phyloP scores from a whole-genome alignment of 257 asterid species.

The Sherardia arvensis region DNA sequence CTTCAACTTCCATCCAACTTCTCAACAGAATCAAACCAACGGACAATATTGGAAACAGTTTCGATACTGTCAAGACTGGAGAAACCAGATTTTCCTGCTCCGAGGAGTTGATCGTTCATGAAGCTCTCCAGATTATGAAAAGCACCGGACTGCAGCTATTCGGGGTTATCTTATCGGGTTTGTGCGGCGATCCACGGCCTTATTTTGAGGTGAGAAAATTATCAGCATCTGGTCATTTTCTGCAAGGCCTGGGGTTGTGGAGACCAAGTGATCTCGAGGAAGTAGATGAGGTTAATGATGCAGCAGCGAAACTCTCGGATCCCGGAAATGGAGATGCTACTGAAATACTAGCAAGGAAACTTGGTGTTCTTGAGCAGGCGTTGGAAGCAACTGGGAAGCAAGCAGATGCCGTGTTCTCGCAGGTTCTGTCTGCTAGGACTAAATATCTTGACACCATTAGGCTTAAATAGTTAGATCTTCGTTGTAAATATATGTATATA shows the following conservation, averaged over 20 bases:
- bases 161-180: conserved; percentile 35
- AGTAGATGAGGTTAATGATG: conserved; percentile 40
- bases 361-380: conserved; percentile 29
- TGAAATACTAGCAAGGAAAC: conserved; percentile 22
- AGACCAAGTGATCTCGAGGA: conserved; percentile 28
- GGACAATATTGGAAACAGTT: conserved; percentile 14
- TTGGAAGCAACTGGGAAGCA: conserved; percentile 28
- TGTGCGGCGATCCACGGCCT: conserved; percentile 29
- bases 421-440: too few species aligned
- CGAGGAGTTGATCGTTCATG: conserved; percentile 31
- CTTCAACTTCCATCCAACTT: conserved; percentile 10
- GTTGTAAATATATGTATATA: too few species aligned
- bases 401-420: too few species aligned
- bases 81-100: conserved; percentile 20
- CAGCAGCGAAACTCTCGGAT: conserved; percentile 9
- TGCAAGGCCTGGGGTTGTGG: conserved; percentile 28
- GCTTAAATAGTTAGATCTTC: too few species aligned
- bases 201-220: conserved; percentile 30
- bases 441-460: too few species aligned
- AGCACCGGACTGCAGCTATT: conserved; percentile 31
- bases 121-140: conserved; percentile 25
- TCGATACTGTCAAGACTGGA: conserved; percentile 15
- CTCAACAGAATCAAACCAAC: conserved; percentile 17
- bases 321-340: conserved; percentile 8
- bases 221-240: conserved; percentile 17